A percentile compares a stretch with the other conserved stretches of the same genome.
These are phyloP conservation scores for Senecio squalidus DNA, from an alignment of 140 eudicot species.

Conservation along the genomic window DNA sequence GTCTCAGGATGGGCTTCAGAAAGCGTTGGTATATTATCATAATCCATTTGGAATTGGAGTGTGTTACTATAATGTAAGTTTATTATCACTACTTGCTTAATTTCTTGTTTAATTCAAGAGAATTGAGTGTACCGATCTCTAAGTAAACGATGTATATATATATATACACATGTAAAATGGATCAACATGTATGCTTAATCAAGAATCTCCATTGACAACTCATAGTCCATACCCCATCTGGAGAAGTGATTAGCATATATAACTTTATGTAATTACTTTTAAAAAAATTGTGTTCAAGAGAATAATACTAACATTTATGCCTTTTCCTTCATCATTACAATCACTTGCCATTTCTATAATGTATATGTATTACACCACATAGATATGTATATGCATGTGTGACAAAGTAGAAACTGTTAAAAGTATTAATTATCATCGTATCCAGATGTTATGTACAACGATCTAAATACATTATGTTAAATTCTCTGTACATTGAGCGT, in stretches of 20 bases:
- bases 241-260: slow-evolving; percentile 38
- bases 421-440: too few relatives aligned
- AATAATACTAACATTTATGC: slow-evolving; percentile 28
- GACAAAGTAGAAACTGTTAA: too few relatives aligned
- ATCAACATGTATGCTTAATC: slow-evolving; percentile 18
- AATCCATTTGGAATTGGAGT: slow-evolving; percentile 38
- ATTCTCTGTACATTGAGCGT: too few relatives aligned
- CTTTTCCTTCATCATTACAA: slow-evolving; percentile 38
- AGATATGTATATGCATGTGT: not conserved
- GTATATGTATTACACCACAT: not conserved
- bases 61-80: slow-evolving; percentile 1
- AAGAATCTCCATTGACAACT: slow-evolving; percentile 27
- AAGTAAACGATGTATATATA: slow-evolving; percentile 10
- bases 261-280: slow-evolving; percentile 24
- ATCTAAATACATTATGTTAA: too few relatives aligned
- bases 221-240: slow-evolving; percentile 42
- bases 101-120: not conserved
- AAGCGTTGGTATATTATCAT: slow-evolving; percentile 42
- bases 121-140: not conserved
- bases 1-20: slow-evolving; percentile 95
- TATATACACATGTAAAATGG: slow-evolving; percentile 10
- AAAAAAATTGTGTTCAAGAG: not conserved
- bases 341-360: slow-evolving; percentile 25
- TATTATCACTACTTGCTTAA: slow-evolving; percentile 5
- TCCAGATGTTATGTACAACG: too few relatives aligned